phyloP scores from a whole-genome alignment of 2,329 filamentous ascomycete genomes.

The Xylaria sp. region DNA sequence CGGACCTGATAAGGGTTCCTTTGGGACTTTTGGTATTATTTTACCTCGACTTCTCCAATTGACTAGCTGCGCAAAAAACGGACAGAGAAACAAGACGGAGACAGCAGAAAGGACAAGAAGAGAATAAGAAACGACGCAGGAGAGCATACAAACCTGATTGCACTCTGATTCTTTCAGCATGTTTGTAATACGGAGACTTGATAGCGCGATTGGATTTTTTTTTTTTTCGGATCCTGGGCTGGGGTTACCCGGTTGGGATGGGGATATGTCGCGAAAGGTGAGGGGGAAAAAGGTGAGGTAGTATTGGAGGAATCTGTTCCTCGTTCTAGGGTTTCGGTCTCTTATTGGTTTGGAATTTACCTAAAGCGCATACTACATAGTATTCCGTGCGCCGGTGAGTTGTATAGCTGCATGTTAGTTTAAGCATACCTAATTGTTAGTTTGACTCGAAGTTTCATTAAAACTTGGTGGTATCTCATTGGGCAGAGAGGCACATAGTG shows the following conservation, averaged over 20 bases:
- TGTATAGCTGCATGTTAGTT: background rate
- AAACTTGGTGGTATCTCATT: background rate
- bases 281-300: slow-evolving; percentile 13
- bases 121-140: background rate
- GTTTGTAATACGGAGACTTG: slow-evolving; percentile 20
- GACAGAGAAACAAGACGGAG: background rate
- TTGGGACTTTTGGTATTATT: slow-evolving; percentile 1
- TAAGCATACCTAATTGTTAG: background rate
- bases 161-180: background rate
- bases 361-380: background rate
- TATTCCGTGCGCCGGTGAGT: background rate
- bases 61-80: background rate
- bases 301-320: background rate
- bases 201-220: slow-evolving; percentile 16
- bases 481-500: background rate
- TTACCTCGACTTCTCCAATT: slow-evolving; percentile 5
- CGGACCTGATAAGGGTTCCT: slow-evolving; percentile 3
- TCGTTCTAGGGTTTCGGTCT: background rate
- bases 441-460: background rate
- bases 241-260: slow-evolving; percentile 9
- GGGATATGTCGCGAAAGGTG: slow-evolving; percentile 9
- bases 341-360: no score
- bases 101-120: background rate
- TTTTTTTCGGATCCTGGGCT: background rate
- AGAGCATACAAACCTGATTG: background rate